Base-by-base conservation (phyloP, 441 rosid genomes). In the Gossypium aridum region DNA sequence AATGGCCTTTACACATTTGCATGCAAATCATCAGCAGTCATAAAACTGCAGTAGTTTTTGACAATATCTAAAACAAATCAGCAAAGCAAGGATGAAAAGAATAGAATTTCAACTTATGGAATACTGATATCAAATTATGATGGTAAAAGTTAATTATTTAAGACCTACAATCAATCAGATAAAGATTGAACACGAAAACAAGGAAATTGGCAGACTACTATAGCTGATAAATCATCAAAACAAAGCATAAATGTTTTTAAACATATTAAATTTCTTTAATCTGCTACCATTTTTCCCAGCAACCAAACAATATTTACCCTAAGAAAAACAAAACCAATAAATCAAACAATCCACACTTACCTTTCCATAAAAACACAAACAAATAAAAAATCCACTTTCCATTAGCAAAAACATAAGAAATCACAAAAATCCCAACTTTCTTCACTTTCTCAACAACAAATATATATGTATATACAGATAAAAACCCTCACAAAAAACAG, bases 401-500 rank as follows among this genome's bases (percentile, higher is more conserved):
- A 60, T 60, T 72, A 72, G 25, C 39, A 47, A 26, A 43, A 60
- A 9, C 55, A 43, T 61, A 43, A 12, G 28, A 63, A 64, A 14
- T 2, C 66, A 55, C 12, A 22, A 65, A 54, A 73, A 51, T 31
- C 73, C 34, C 62, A 67, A 16, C 71, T 72, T 65, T 31, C 26
- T 31, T 43, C 17, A 16, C n/a, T n/a, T 10, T 43, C 14, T 26
- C 43, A 61, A 61, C 43, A 61, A 8, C 14, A 70, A 54, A 57
- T 22, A 77, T 28, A 70, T n/a, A n/a, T n/a, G n/a, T 3, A 76
- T 61, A 73, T 31, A 28, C 73, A 47, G 23, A 64, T 7, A 7
- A 10, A 60, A 75, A 63, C 72, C 72, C 77, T 13, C 19, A 23
- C 20, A 70, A 47, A 20, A 54, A 51, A 19, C 75, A 39, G 13